Conservation (phyloP, 257 asterid species). For the Plantago ovata region DNA sequence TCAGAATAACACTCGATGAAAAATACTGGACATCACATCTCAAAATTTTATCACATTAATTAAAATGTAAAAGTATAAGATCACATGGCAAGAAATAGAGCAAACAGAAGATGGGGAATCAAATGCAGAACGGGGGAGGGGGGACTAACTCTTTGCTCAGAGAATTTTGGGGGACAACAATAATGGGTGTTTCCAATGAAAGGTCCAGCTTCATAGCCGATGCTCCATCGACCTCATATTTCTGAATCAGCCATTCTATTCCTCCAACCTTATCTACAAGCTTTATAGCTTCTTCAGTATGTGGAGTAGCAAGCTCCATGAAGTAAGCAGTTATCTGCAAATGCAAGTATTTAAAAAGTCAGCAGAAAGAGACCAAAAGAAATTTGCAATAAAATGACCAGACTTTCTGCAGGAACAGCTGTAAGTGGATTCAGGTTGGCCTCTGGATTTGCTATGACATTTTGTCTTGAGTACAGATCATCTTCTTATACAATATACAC, state of each 20-base stretch:
- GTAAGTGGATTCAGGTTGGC: slow-evolving; percentile 8
- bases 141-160: slow-evolving; percentile 84
- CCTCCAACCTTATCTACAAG: slow-evolving; percentile 99
- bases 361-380: slow-evolving; percentile 16
- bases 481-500: too few relatives aligned
- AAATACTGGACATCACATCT: slow-evolving; percentile 2
- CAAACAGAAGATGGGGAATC: slow-evolving; percentile 13
- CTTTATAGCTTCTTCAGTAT: slow-evolving; percentile 88
- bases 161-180: slow-evolving; percentile 87
- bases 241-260: slow-evolving; percentile 96
- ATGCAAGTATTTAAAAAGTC: slow-evolving; percentile 21
- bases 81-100: slow-evolving; percentile 12
- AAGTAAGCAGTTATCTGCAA: slow-evolving; percentile 86
- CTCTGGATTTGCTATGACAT: neutral
- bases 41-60: neutral
- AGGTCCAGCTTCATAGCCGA: slow-evolving; percentile 93
- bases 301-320: slow-evolving; percentile 98
- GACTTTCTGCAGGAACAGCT: slow-evolving; percentile 7
- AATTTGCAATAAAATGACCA: slow-evolving; percentile 4
- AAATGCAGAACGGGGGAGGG: slow-evolving; percentile 17
- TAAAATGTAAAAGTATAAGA: neutral
- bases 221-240: slow-evolving; percentile 96
- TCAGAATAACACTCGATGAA: slow-evolving; percentile 9
- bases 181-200: slow-evolving; percentile 85
- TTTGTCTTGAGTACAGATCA: neutral